Conservation (phyloP, 2,329 filamentous ascomycete species). For the Alternaria infectoria region DNA sequence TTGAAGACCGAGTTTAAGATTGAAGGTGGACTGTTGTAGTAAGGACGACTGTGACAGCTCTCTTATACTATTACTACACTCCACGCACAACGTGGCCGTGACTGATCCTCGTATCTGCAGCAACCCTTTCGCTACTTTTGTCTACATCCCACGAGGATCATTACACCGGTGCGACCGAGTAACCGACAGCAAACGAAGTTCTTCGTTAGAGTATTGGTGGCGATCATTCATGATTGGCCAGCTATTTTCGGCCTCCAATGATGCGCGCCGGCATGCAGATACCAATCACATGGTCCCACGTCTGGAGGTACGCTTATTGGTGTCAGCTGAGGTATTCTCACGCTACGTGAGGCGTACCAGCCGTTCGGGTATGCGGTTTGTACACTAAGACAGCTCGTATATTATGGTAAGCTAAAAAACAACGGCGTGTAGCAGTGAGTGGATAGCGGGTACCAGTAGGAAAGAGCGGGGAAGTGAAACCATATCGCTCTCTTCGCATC, state of each 20-base stretch:
- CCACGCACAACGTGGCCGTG: neutral
- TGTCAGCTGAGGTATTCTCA: neutral
- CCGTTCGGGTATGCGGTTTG: neutral
- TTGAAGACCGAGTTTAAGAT: neutral
- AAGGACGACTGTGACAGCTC: neutral
- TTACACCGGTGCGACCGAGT: neutral
- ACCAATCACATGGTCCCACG: constrained; percentile 11
- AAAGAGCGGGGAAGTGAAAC: neutral
- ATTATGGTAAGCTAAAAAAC: neutral
- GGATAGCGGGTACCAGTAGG: neutral
- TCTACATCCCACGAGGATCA: neutral
- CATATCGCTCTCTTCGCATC: neutral
- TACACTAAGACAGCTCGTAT: neutral
- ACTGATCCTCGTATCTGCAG: neutral
- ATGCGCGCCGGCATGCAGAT: constrained; percentile 12
- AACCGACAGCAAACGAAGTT: constrained; percentile 7
- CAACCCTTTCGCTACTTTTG: neutral
- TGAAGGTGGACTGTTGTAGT: neutral
- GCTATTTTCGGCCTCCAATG: constrained; percentile 18
- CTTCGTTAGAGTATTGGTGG: constrained; percentile 8
- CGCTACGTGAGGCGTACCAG: neutral
- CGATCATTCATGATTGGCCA: constrained; percentile 18
- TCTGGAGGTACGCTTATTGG: neutral
- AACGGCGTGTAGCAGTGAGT: neutral
- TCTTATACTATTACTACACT: neutral